Base-by-base conservation (phyloP, 305 asterid species). In the Fraxinus nigra region DNA sequence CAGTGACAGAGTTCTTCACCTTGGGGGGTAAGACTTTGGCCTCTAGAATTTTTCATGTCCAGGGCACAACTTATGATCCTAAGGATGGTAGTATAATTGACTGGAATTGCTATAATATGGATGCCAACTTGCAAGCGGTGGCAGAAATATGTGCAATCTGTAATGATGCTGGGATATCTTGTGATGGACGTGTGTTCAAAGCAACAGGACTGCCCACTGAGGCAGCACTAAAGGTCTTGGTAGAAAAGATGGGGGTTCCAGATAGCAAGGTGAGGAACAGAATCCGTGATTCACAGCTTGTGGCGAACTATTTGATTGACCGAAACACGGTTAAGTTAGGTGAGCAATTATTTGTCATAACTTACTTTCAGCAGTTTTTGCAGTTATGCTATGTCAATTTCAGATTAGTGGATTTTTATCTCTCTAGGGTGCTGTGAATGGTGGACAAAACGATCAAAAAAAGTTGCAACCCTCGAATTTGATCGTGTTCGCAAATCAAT, bases 161-260 rank as follows among this genome's bases (percentile, higher is more conserved):
- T 85, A 95, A 92, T 80, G 99, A 95, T 82, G 94, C 98, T 54
- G 97, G 97, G 67, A 81, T 95, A 77, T 90, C 74, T 82, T 84
- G 86, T 51, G 97, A 91, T 85, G 94, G 92, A 16, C 94, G 91
- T 59, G 83, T 88, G 59, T 91, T 90, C 83, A 89, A 92, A 86
- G 95, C 92, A 69, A 92, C 93, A 6, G 99, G 99, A 67, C 78
- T 95, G 84, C 98, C 99, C 11, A 95, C 98, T 63, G 99, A 95
- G 85, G 99, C 99, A 61, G 99, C 99, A 84, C 97, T 95, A 7
- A 93, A 92, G 89, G 99, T 95, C 82, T 86, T 93, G 90, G 99
- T 92, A 75, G 99, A 95, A 84, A 95, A 93, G 88, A 95, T 93
- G 97, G 98, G 97, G 81, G 91, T 92, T 85, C 91, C 92, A 14